Base-by-base conservation (phyloP, 2,329 filamentous ascomycete species). In the Colletotrichum theobromicola region DNA sequence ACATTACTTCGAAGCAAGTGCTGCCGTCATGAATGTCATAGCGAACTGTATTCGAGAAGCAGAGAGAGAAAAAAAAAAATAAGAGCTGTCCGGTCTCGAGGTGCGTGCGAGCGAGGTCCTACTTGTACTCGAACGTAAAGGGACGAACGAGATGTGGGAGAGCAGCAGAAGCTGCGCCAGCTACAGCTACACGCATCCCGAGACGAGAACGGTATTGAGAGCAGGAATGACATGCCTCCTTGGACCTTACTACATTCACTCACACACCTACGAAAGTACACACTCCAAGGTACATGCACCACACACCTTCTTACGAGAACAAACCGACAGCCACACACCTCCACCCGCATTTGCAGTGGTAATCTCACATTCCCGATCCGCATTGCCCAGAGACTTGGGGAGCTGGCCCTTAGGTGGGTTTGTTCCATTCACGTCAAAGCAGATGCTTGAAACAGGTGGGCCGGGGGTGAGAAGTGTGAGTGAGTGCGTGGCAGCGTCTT, bases 371-470 rank as follows among this genome's bases (percentile, higher is more conserved):
- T 53, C 28, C 42, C 42, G 42, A 46, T 46, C 42, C 21, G 35
- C 58, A 70, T 67, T 50, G 55, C 15, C 37, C 55, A 62, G 67
- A 53, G 28, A 46, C 61, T 35, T 46, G 42, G 42, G 42, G 57
- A 69, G 64, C 58, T 34, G 37, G 67, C 28, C 37, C 21, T 46
- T 46, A 46, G 62, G 71, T 69, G 53, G 72, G 53, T 34, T 55
- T 46, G 72, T 67, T 74, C 53, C 71, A 71, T 71, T 60, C 72
- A 71, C 55, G 72, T 74, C 72, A 74, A 74, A 74, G 72, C 72
- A 74, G 68, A 67, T 74, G 67, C 67, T 71, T 74, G 72, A 74
- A 74, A 74, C 72, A 72, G 55, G 72, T 74, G 67, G 72, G 62
- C 68, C 42, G 42, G 55, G 42, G 67, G 70, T 34, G 63, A 28